Conservation (phyloP, 2,329 filamentous ascomycete species). For the Xenosphaeropsis pyriputrescens region DNA sequence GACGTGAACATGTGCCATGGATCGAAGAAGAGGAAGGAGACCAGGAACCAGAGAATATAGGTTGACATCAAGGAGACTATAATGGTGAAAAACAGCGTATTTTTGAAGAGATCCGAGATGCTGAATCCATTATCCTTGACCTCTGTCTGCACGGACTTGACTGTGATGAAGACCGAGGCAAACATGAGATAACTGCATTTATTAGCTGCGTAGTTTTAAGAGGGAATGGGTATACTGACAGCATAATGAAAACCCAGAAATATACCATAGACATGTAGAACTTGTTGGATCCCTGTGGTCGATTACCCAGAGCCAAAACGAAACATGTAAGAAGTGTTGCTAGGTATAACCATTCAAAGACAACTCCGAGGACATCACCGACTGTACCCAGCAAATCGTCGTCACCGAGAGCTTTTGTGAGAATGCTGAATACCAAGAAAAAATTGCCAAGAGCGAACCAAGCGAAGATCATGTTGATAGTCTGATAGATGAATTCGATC, state of each 20-base stretch:
- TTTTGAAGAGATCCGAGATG: slow-evolving; percentile 63
- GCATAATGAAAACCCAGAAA: slow-evolving; percentile 95
- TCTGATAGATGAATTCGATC: slow-evolving; percentile 88
- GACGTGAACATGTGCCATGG: slow-evolving; percentile 99
- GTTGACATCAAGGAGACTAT: slow-evolving; percentile 88
- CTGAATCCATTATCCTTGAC: slow-evolving; percentile 48
- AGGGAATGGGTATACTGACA: slow-evolving; percentile 35
- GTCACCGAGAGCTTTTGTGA: slow-evolving; percentile 72
- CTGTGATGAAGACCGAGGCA: slow-evolving; percentile 86
- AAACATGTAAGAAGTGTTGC: slow-evolving; percentile 89
- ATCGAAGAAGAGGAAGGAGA: slow-evolving; percentile 85
- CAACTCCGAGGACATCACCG: slow-evolving; percentile 68
- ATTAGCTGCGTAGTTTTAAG: slow-evolving; percentile 3
- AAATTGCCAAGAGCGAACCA: slow-evolving; percentile 99
- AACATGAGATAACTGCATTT: slow-evolving; percentile 68
- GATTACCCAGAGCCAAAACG: slow-evolving; percentile 84
- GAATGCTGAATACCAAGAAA: slow-evolving; percentile 95
- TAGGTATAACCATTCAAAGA: slow-evolving; percentile 95
- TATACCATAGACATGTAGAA: slow-evolving; percentile 97
- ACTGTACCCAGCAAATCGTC: slow-evolving; percentile 55
- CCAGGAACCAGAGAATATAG: slow-evolving; percentile 83
- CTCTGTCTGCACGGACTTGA: slow-evolving; percentile 66
- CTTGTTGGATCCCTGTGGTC: slow-evolving; percentile 83
- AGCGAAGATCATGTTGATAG: slow-evolving; percentile 91
- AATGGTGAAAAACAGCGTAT: slow-evolving; percentile 81